Evolutionary conservation across 768 basidiomycete species (phyloP).

Genomic region (Lactarius akahatsu): DNA sequence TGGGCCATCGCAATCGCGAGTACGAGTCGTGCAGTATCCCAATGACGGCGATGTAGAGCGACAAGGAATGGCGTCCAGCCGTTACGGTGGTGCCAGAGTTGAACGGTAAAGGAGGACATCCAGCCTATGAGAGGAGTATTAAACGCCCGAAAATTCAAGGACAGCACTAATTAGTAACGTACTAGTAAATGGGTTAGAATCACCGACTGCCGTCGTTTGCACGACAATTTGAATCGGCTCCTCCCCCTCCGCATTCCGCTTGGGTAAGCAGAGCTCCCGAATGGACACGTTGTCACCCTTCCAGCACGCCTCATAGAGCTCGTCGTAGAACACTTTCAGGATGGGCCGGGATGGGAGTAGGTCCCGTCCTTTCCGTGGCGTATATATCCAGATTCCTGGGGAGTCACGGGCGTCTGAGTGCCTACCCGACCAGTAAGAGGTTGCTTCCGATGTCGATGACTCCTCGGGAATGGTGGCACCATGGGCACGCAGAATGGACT

Average conservation of each 20-base stretch:
- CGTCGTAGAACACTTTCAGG: constrained; percentile 46
- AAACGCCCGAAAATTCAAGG: background rate
- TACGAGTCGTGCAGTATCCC: constrained; percentile 57
- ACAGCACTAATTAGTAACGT: background rate
- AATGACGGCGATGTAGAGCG: constrained; percentile 49
- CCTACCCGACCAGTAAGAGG: background rate
- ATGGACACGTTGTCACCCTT: constrained; percentile 52
- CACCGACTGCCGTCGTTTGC: constrained; percentile 31
- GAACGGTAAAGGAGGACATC: too few species aligned
- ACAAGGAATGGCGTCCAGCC: constrained; percentile 48
- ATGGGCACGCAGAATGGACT: constrained; percentile 6
- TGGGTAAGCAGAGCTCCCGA: constrained; percentile 52
- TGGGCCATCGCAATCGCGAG: constrained; percentile 57
- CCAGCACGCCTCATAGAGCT: constrained; percentile 57
- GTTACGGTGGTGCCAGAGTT: too few species aligned
- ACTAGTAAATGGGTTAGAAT: constrained; percentile 17
- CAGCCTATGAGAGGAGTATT: constrained; percentile 36
- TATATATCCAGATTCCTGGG: constrained; percentile 33
- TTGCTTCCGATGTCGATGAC: background rate
- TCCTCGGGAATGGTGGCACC: background rate
- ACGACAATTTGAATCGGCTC: constrained; percentile 49
- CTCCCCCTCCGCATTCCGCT: constrained; percentile 32
- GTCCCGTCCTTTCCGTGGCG: constrained; percentile 28
- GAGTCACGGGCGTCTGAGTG: background rate
- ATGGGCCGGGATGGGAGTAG: constrained; percentile 35